Conservation (phyloP, 2,329 filamentous ascomycete species). For the Alternaria hordeiaustralica region DNA sequence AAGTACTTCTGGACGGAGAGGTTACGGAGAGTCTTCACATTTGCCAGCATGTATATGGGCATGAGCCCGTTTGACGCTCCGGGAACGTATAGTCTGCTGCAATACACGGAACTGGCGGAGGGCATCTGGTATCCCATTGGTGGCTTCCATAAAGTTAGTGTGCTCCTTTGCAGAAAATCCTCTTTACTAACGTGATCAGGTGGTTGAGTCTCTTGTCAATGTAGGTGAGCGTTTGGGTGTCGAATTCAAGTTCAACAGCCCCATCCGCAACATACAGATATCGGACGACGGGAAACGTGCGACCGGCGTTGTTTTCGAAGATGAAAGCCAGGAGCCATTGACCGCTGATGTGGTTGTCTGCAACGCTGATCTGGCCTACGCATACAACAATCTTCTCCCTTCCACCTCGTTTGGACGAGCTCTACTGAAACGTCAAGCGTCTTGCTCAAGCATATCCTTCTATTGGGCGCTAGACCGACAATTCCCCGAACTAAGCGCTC, state of each 20-base stretch:
- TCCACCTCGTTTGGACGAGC: slow-evolving; percentile 52
- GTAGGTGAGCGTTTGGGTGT: slow-evolving; percentile 69
- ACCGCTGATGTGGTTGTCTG: slow-evolving; percentile 71
- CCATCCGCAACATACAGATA: slow-evolving; percentile 64
- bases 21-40: slow-evolving; percentile 74
- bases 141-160: slow-evolving; percentile 68
- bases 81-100: slow-evolving; percentile 74
- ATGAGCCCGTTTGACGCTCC: slow-evolving; percentile 81
- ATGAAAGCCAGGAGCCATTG: slow-evolving; percentile 61
- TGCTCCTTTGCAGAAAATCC: neutral
- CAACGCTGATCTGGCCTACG: slow-evolving; percentile 77
- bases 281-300: slow-evolving; percentile 60
- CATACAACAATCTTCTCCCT: slow-evolving; percentile 74
- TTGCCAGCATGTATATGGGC: slow-evolving; percentile 83
- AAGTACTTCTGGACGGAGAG: slow-evolving; percentile 75
- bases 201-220: slow-evolving; percentile 67
- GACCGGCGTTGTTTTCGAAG: slow-evolving; percentile 65
- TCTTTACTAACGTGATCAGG: slow-evolving; percentile 30
- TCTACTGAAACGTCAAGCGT: slow-evolving; percentile 61
- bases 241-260: slow-evolving; percentile 65
- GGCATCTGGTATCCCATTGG: slow-evolving; percentile 78
- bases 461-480: slow-evolving; percentile 72
- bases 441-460: slow-evolving; percentile 77
- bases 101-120: slow-evolving; percentile 77
- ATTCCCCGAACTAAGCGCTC: slow-evolving; percentile 68